Base-by-base conservation (phyloP, 129 eudicot species). In the Centaurea solstitialis region DNA sequence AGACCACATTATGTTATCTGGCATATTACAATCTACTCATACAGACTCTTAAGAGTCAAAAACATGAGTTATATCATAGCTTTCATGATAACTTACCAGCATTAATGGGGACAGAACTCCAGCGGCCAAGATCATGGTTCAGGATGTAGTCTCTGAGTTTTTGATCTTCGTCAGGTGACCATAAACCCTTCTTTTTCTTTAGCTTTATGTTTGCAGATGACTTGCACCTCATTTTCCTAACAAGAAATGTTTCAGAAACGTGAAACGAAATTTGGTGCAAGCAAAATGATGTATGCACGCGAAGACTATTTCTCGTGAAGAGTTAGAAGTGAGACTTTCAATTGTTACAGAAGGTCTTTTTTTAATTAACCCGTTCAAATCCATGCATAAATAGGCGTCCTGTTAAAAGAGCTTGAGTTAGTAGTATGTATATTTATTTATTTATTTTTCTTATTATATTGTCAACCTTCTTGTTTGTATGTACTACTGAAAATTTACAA, bases 121-220 rank as follows among this genome's bases (percentile, higher is more conserved):
- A 93, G 82, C 92, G 89, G 81, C 93, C 93, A 82, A 86, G 94
- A 75, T 96, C 98, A 79, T 88, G 87, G 2, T 89, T 91, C 39
- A 87, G 20, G 74, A 93, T 89, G 84, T 87, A 90, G 30, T 26
- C 30, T 26, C 30, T 26, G 30, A 26, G 30, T 26, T 26, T 26
- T 26, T 26, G 74, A 73, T 93, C 98, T 86, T 93, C 98, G 57
- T 90, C 92, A 4, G 98, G 98, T 69, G 98, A 93, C 98, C 98
- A 93, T 79, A 93, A 79, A 2, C 98, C 98, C 77, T 87, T 93
- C 80, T 86, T 92, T 83, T 87, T 83, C 86, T 90, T 92, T 59
- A 43, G 75, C 79, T 81, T 87, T 64, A 78, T 50, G 80, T 88
- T 89, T 8, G 81, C 84, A 9, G 65, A 30, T 79, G 87, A 8